Evolutionary conservation across 768 basidiomycete genomes (phyloP), one percentile per base, ranked within the genome.

Genomic region (Inosperma sp.): DNA sequence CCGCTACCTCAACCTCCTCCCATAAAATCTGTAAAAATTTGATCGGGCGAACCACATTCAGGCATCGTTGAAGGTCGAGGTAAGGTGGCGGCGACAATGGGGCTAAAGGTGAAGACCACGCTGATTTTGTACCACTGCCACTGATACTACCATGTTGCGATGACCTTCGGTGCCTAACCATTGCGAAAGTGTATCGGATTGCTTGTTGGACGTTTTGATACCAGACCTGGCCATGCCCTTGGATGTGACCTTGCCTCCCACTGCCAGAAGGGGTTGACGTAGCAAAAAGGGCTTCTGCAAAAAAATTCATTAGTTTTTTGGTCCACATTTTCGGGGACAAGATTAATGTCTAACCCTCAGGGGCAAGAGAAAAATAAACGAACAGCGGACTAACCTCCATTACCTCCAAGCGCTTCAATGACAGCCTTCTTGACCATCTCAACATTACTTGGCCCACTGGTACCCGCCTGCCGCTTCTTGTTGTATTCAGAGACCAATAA

Each of bases 1-100:
- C 78, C 3, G 79, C 70, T 19, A 68, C 62, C 29, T 71, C 65
- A 25, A 88, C 65, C 60, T 88, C 84, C 13, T 70, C 69, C 88
- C 88, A 91, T 14, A 89, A 69, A 1, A 78, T 59, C 17, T 74
- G 65, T 31, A 90, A 74, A 59, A 90, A 88, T 52, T 76, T 73
- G 6, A 77, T 74, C 4, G 84, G 81, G 4, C 80, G 67, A 1
- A 71, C 70, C 51, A 79, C 65, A 34, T 76, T 75, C 14, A 88
- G 72, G 56, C 83, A 86, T 21, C 80, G 76, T 37, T 80, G 74
- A 26, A 90, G 70, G 56, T 90, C 83, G 48, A 91, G 69, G 33
- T 67, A 72, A 8, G 84, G 81, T 0, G 79, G 77, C 53, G 83
- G n/a, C n/a, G n/a, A n/a, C n/a, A n/a, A n/a, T n/a, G n/a, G n/a